These are phyloP conservation scores for Hirsutella thompsonii DNA, from an alignment of 2,329 filamentous ascomycete species.

Conservation along the genomic window DNA sequence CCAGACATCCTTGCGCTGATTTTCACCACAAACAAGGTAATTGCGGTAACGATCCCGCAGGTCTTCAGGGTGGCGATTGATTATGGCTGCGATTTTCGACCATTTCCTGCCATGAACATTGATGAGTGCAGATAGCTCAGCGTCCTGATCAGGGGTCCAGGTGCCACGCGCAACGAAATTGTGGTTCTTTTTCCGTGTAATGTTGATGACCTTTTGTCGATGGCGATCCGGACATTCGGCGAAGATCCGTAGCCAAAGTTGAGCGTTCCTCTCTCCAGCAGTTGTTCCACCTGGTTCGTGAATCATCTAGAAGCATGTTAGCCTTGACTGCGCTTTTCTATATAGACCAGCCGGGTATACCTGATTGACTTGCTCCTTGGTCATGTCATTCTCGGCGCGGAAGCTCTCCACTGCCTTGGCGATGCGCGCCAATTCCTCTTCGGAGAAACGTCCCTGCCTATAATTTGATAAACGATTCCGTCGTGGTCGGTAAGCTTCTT, in stretches of 20 bases:
- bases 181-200: slow-evolving; percentile 51
- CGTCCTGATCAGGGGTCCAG: slow-evolving; percentile 24
- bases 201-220: slow-evolving; percentile 40
- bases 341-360: too few relatives aligned
- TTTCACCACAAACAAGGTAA: slow-evolving; percentile 46
- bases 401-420: slow-evolving; percentile 29
- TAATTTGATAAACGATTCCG: slow-evolving; percentile 14
- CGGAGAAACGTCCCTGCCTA: slow-evolving; percentile 28
- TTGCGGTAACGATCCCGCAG: slow-evolving; percentile 60
- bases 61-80: slow-evolving; percentile 53
- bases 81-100: slow-evolving; percentile 44
- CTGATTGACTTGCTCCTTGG: slow-evolving; percentile 32
- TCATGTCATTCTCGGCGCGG: slow-evolving; percentile 27
- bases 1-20: slow-evolving; percentile 43
- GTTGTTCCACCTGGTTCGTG: slow-evolving; percentile 22
- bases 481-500: slow-evolving; percentile 5
- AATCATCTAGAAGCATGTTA: slow-evolving; percentile 16
- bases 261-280: slow-evolving; percentile 20
- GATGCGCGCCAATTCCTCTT: slow-evolving; percentile 28
- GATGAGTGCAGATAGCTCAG: slow-evolving; percentile 21
- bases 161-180: slow-evolving; percentile 45
- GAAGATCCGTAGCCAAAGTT: slow-evolving; percentile 38
- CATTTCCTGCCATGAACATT: slow-evolving; percentile 36
- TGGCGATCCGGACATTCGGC: slow-evolving; percentile 34
- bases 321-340: not conserved